Evolutionary conservation across 2,329 filamentous ascomycete species (phyloP).

Genomic region (Colletotrichum endophyticum): DNA sequence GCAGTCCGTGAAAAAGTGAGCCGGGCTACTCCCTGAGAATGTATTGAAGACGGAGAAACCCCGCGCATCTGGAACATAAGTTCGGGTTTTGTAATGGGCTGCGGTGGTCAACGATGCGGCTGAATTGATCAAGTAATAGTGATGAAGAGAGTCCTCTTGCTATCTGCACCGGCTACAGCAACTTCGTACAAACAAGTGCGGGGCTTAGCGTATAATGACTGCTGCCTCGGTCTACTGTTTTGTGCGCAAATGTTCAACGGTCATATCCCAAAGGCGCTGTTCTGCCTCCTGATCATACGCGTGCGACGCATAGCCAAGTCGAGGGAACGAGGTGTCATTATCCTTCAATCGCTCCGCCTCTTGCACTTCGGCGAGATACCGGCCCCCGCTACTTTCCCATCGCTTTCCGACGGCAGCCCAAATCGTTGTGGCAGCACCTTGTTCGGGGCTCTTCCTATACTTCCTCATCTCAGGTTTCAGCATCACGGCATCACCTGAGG

Average conservation of each 20-base stretch:
- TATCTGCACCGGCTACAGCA: not conserved
- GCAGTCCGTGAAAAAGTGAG: not conserved
- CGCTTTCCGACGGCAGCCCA: slow-evolving; percentile 45
- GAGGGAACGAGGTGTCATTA: not conserved
- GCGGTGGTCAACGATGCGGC: not conserved
- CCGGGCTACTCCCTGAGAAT: not conserved
- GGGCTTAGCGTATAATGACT: not conserved
- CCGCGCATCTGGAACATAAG: not conserved
- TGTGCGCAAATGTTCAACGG: not conserved
- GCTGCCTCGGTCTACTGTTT: not conserved
- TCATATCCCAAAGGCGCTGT: not conserved
- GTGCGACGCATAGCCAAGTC: not conserved
- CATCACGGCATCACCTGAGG: not conserved
- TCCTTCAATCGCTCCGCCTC: slow-evolving; percentile 11
- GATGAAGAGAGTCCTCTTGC: not conserved
- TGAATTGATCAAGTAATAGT: not conserved
- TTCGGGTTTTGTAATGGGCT: not conserved
- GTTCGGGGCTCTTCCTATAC: slow-evolving; percentile 30
- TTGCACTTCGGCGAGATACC: slow-evolving; percentile 47
- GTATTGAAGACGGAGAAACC: not conserved
- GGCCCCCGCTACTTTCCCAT: slow-evolving; percentile 49
- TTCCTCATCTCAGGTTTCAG: not conserved
- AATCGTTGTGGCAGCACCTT: slow-evolving; percentile 53
- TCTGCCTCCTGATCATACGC: not conserved
- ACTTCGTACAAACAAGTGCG: not conserved